phyloP scores from a whole-genome alignment of 1,284 basidiomycete genomes.

The Chondrostereum purpureum region DNA sequence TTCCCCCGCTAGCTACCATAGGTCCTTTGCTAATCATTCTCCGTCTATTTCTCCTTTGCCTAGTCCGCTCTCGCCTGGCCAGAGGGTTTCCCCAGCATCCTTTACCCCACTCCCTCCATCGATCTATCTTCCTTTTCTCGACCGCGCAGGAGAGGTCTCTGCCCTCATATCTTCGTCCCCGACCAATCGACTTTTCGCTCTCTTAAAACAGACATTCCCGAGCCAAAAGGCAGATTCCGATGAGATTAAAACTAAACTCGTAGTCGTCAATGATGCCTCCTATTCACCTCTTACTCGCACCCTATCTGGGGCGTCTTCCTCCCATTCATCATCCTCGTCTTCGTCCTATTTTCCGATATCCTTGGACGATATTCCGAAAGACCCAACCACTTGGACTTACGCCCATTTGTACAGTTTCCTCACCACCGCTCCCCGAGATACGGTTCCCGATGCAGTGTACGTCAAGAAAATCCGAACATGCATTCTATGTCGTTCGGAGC shows the following conservation, averaged over 20 bases:
- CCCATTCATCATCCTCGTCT: conserved; percentile 11
- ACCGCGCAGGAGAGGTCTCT: conserved; percentile 61
- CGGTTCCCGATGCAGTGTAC: conserved; percentile 58
- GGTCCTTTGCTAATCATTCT: conserved; percentile 12
- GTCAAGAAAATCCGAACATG: conserved; percentile 57
- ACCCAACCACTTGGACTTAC: conserved; percentile 55
- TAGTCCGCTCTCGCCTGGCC: conserved; percentile 7
- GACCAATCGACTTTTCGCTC: conserved; percentile 58
- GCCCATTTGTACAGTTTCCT: conserved; percentile 54
- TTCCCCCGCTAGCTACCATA: conserved; percentile 17
- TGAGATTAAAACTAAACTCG: conserved; percentile 16
- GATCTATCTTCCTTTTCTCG: conserved; percentile 70
- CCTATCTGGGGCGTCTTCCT: conserved; percentile 16
- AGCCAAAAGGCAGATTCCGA: conserved; percentile 7
- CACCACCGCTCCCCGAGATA: conserved; percentile 49
- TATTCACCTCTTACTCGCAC: conserved; percentile 10
- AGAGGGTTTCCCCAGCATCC: conserved; percentile 33
- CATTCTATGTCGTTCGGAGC: conserved; percentile 62
- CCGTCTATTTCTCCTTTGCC: conserved; percentile 6
- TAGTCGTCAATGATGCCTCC: conserved; percentile 15
- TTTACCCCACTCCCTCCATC: conserved; percentile 68
- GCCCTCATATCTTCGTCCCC: conserved; percentile 55
- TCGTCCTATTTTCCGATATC: conserved; percentile 11
- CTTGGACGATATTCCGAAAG: conserved; percentile 22
- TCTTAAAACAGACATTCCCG: conserved; percentile 64